Evolutionary conservation across 495 filamentous ascomycete genomes (phyloP).

Genomic region (Chaetomium cochliodes): DNA sequence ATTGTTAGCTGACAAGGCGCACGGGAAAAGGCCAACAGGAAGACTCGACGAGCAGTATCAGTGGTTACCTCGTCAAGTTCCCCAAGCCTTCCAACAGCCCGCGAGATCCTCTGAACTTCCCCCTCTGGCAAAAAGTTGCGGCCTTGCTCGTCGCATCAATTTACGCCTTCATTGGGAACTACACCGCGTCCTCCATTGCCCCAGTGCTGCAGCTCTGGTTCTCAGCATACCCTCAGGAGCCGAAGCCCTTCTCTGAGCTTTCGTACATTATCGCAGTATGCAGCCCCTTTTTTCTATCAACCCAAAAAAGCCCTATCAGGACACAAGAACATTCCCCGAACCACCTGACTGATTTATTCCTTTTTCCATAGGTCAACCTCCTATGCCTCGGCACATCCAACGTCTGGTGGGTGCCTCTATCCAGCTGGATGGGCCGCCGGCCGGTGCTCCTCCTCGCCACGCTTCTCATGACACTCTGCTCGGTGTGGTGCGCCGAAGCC

Average conservation of each 20-base stretch:
- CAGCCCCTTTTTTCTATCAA: background rate
- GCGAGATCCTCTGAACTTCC: constrained; percentile 5
- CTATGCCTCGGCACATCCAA: constrained; percentile 6
- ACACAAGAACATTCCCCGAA: too few relatives aligned
- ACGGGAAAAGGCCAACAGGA: background rate
- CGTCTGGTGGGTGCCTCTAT: constrained; percentile 15
- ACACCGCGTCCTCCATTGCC: constrained; percentile 2
- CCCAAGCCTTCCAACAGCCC: constrained; percentile 8
- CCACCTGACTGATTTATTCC: background rate
- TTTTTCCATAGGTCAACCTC: background rate
- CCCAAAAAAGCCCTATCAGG: background rate
- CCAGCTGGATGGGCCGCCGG: constrained; percentile 13
- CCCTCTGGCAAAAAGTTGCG: background rate
- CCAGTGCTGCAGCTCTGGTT: constrained; percentile 9
- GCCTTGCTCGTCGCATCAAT: background rate
- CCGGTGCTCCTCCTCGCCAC: constrained; percentile 8
- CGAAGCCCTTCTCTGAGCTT: background rate
- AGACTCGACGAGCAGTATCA: background rate
- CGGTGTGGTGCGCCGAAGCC: constrained; percentile 2
- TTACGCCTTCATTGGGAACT: constrained; percentile 11
- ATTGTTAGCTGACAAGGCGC: background rate
- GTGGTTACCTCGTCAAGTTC: background rate
- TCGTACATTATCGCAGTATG: constrained; percentile 10
- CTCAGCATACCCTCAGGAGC: background rate
- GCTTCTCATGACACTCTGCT: constrained; percentile 11